A percentile compares a stretch with the other conserved stretches of the same genome.
Evolutionary conservation across 306 rosid genomes (phyloP).

Genomic region (Quercus alba): DNA sequence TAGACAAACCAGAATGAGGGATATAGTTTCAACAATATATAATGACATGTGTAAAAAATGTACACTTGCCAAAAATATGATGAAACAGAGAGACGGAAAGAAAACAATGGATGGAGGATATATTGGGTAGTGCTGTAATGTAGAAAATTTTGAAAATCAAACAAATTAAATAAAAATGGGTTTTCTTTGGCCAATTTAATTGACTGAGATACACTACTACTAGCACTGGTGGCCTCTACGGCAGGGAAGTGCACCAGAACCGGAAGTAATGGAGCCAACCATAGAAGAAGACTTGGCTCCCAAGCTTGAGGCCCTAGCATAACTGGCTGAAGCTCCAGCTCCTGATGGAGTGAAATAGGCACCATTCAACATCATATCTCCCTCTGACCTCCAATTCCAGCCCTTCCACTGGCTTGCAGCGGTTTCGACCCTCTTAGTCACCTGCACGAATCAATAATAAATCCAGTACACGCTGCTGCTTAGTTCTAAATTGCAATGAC

Average conservation of each 20-base stretch:
- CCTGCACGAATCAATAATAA: slow-evolving; percentile 33
- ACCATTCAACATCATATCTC: slow-evolving; percentile 80
- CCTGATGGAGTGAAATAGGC: slow-evolving; percentile 97
- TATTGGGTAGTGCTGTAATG: slow-evolving; percentile 29
- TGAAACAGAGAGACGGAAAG: slow-evolving; percentile 1
- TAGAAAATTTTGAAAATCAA: slow-evolving; percentile 35
- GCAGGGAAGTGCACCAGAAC: slow-evolving; percentile 81
- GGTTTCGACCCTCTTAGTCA: slow-evolving; percentile 95
- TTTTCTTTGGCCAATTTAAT: slow-evolving; percentile 19
- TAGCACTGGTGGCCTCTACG: slow-evolving; percentile 77
- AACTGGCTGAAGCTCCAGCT: slow-evolving; percentile 93
- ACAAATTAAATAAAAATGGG: slow-evolving; percentile 20
- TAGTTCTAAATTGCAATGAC: not conserved
- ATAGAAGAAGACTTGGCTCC: slow-evolving; percentile 94
- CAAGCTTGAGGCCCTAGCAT: slow-evolving; percentile 97
- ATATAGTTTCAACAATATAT: slow-evolving; percentile 19
- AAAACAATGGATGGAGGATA: slow-evolving; percentile 30
- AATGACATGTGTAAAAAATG: slow-evolving; percentile 76
- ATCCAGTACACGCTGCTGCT: too few species aligned
- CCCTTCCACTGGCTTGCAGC: slow-evolving; percentile 53
- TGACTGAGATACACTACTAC: slow-evolving; percentile 17
- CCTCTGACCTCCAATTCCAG: slow-evolving; percentile 99
- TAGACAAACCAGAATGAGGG: slow-evolving; percentile 35
- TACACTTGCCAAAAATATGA: slow-evolving; percentile 73
- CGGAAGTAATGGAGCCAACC: slow-evolving; percentile 86